Conservation (phyloP, 148 eudicot genomes). For the Silene conica region DNA sequence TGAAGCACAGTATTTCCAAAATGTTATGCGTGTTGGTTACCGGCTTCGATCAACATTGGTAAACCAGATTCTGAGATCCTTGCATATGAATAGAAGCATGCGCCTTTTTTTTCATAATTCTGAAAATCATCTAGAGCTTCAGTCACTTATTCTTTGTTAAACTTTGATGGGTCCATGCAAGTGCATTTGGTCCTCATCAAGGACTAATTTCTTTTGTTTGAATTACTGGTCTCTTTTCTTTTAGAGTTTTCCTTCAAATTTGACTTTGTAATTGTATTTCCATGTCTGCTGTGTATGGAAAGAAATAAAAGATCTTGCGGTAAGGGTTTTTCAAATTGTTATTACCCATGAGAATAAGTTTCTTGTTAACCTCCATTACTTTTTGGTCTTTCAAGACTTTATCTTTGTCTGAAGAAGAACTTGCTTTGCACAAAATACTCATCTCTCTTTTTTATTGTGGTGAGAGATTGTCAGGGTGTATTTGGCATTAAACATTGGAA, state of each 20-base stretch:
- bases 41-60: constrained; percentile 78
- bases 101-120: neutral
- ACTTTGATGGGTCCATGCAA: neutral
- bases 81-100: neutral
- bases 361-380: neutral
- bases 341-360: neutral
- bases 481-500: neutral
- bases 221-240: constrained; percentile 5
- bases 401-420: neutral
- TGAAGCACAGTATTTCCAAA: constrained; percentile 97
- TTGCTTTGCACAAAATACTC: neutral
- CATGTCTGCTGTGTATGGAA: neutral
- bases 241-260: neutral
- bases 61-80: constrained; percentile 18
- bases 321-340: neutral
- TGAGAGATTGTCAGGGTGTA: neutral
- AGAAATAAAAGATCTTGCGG: neutral
- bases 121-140: neutral
- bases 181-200: neutral
- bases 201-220: neutral
- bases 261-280: neutral
- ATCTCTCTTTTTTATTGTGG: neutral
- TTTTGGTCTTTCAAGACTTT: neutral
- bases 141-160: neutral
- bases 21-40: constrained; percentile 97